Evolutionary conservation across 1,139 yeast species (phyloP).

Genomic region (Taphrina betulina): DNA sequence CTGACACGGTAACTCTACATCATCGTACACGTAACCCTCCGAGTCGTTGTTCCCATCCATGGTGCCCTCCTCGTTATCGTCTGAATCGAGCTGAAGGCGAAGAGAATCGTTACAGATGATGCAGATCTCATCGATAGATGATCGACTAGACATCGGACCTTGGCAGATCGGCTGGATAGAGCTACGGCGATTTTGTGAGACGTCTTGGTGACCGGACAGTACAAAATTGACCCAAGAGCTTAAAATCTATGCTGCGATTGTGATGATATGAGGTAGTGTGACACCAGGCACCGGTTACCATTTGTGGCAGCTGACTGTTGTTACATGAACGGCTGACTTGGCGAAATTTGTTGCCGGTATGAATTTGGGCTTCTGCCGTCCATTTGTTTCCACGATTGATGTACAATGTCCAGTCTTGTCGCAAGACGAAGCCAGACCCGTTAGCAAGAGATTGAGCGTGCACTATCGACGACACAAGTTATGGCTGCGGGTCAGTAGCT

Average conservation of each 20-base stretch:
- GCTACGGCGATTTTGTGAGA: not conserved
- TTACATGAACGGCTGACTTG: too few relatives aligned
- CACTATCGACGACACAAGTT: too few relatives aligned
- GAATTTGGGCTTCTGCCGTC: too few relatives aligned
- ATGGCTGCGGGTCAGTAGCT: too few relatives aligned
- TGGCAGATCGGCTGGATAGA: not conserved
- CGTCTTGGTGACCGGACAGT: not conserved
- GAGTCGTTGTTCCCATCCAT: not conserved
- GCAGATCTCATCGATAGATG: slow-evolving; percentile 16
- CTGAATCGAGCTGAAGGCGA: slow-evolving; percentile 21
- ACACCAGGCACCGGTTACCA: too few relatives aligned
- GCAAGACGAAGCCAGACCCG: too few relatives aligned
- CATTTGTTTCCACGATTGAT: too few relatives aligned
- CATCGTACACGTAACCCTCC: slow-evolving; percentile 33
- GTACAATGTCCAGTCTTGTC: too few relatives aligned
- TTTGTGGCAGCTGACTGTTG: too few relatives aligned
- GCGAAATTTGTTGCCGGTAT: too few relatives aligned
- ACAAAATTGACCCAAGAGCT: not conserved
- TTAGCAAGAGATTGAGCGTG: too few relatives aligned
- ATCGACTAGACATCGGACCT: slow-evolving; percentile 4
- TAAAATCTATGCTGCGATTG: not conserved
- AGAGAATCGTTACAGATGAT: slow-evolving; percentile 27
- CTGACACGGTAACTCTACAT: slow-evolving; percentile 36
- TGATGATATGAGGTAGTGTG: not conserved
- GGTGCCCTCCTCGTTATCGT: slow-evolving; percentile 2